Conservation (phyloP, 345 rosid genomes). For the Draba incana region DNA sequence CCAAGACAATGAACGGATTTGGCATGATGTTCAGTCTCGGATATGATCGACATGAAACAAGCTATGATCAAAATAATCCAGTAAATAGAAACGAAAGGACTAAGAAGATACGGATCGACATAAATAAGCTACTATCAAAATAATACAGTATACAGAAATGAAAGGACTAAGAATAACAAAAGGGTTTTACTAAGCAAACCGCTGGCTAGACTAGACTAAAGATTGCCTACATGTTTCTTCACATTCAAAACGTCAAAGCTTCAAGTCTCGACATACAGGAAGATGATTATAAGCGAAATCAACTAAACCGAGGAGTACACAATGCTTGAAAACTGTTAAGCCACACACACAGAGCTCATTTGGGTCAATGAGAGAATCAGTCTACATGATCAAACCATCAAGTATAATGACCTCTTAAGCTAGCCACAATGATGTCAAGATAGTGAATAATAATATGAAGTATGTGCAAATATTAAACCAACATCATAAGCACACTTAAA, state of each 20-base stretch:
- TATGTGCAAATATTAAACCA: neutral
- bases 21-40: neutral
- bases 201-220: too few relatives aligned
- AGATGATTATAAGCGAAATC: neutral
- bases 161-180: too few relatives aligned
- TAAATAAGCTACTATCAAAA: too few relatives aligned
- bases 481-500: constrained; percentile 3
- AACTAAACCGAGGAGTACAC: neutral
- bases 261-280: neutral
- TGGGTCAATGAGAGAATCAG: too few relatives aligned
- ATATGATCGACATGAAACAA: constrained; percentile 3
- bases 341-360: neutral
- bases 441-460: neutral
- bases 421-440: constrained; percentile 6
- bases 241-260: neutral
- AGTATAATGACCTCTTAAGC: neutral
- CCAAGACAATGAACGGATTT: neutral
- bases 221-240: constrained; percentile 6
- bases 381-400: too few relatives aligned
- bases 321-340: neutral
- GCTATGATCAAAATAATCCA: neutral
- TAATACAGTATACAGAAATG: too few relatives aligned
- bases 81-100: neutral
- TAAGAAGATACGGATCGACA: too few relatives aligned
- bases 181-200: too few relatives aligned